phyloP scores from a whole-genome alignment of 345 rosid species.

The Leavenworthia alabamica region DNA sequence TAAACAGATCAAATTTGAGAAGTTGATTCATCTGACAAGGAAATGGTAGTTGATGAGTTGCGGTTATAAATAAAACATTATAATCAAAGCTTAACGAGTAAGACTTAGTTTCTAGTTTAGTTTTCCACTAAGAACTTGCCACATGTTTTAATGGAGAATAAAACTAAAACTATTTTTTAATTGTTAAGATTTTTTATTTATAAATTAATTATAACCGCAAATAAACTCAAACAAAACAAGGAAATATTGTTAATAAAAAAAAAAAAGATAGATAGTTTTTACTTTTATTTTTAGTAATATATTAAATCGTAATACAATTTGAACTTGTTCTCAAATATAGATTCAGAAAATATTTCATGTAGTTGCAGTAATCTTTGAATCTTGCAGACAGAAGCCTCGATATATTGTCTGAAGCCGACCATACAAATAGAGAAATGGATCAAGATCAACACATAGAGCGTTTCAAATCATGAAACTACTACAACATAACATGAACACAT shows the following conservation, averaged over 20 bases:
- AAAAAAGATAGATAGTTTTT: too few species aligned
- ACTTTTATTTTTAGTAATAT: too few species aligned
- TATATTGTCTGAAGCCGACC: background rate
- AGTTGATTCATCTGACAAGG: background rate
- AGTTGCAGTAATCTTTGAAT: background rate
- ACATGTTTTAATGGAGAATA: background rate
- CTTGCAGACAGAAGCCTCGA: background rate
- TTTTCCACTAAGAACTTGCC: background rate
- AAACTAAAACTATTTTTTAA: too few species aligned
- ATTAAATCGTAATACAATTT: too few species aligned
- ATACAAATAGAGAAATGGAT: background rate
- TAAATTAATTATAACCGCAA: too few species aligned
- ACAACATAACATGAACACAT: too few species aligned
- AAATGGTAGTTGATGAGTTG: background rate
- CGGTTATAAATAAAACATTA: background rate
- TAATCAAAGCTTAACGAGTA: background rate
- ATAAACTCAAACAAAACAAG: too few species aligned
- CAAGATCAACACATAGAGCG: background rate
- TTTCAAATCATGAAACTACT: background rate
- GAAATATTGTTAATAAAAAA: too few species aligned
- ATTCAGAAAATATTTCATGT: background rate
- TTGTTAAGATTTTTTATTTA: too few species aligned
- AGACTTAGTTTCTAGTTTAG: background rate
- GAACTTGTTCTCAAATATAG: too few species aligned
- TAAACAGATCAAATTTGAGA: background rate